Percentiles rank a stretch among this genome's conserved stretches.
phyloP scores from a whole-genome alignment of 2,329 filamentous ascomycete genomes.

The Fusarium hainanense region DNA sequence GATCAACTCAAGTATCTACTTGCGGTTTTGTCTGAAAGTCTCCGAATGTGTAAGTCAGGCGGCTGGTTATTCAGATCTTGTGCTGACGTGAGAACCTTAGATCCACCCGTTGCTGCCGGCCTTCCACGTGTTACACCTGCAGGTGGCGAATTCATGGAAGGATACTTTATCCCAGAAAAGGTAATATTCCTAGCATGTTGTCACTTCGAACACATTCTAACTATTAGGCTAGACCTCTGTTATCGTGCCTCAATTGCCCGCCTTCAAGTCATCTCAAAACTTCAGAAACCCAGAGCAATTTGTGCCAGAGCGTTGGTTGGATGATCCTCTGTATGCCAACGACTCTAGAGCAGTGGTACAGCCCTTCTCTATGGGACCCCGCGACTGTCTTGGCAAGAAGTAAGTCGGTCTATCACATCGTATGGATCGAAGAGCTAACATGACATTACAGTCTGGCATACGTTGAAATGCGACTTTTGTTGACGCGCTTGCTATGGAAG shows the following conservation, averaged over 20 bases:
- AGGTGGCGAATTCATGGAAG: slow-evolving; percentile 6
- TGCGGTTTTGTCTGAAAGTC: not conserved
- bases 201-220: not conserved
- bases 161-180: slow-evolving; percentile 3
- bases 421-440: rapidly evolving
- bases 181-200: rapidly evolving
- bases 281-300: slow-evolving; percentile 4
- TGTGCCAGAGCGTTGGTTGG: slow-evolving; percentile 8
- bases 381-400: slow-evolving; percentile 21
- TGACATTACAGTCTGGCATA: not conserved
- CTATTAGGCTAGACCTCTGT: not conserved
- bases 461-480: slow-evolving; percentile 9
- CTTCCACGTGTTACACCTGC: not conserved
- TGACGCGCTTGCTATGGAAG: slow-evolving; percentile 13
- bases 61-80: rapidly evolving
- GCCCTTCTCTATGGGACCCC: slow-evolving; percentile 1
- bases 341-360: not conserved
- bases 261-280: not conserved
- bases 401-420: rapidly evolving
- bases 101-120: not conserved
- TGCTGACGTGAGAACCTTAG: not conserved
- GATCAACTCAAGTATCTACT: slow-evolving; percentile 8
- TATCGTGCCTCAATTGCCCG: not conserved
- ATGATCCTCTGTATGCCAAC: not conserved
- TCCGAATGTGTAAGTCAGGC: slow-evolving; percentile 4